A percentile compares a stretch with the other conserved stretches of the same genome.
phyloP scores from a whole-genome alignment of 2,329 filamentous ascomycete species.

The Aplosporella prunicola region DNA sequence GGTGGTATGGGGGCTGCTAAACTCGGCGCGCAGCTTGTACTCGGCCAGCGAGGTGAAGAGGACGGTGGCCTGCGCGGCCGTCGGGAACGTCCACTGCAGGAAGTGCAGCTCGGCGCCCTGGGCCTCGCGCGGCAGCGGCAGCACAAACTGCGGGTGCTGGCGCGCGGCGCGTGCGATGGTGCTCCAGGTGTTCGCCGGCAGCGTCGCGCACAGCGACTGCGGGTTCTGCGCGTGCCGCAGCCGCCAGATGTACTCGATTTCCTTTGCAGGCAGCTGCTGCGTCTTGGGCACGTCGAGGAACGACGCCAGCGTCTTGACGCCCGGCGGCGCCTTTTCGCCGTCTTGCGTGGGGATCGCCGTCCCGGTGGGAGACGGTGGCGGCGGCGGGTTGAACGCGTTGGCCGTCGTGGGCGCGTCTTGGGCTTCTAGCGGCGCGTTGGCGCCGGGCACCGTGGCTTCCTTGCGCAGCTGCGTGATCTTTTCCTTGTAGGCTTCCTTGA shows the following conservation, averaged over 20 bases:
- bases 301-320: conserved; percentile 55
- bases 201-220: conserved; percentile 71
- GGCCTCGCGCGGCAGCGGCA: conserved; percentile 64
- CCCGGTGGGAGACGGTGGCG: conserved; percentile 18
- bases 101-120: conserved; percentile 81
- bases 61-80: conserved; percentile 48
- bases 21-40: conserved; percentile 85
- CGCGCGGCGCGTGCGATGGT: conserved; percentile 63
- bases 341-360: conserved; percentile 15
- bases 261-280: conserved; percentile 60
- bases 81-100: conserved; percentile 89
- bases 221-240: conserved; percentile 68
- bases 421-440: conserved; percentile 36
- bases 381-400: conserved; percentile 16
- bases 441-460: conserved; percentile 49
- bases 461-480: conserved; percentile 67
- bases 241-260: conserved; percentile 84
- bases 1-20: conserved; percentile 83
- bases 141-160: conserved; percentile 75
- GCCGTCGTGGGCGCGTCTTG: conserved; percentile 10
- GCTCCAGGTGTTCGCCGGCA: conserved; percentile 64
- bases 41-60: conserved; percentile 92
- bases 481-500: conserved; percentile 76
- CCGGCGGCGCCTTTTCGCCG: conserved; percentile 25
- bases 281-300: conserved; percentile 76